Evolutionary conservation across 2,329 filamentous ascomycete genomes (phyloP).

Genomic region (Colletotrichum higginsianum): DNA sequence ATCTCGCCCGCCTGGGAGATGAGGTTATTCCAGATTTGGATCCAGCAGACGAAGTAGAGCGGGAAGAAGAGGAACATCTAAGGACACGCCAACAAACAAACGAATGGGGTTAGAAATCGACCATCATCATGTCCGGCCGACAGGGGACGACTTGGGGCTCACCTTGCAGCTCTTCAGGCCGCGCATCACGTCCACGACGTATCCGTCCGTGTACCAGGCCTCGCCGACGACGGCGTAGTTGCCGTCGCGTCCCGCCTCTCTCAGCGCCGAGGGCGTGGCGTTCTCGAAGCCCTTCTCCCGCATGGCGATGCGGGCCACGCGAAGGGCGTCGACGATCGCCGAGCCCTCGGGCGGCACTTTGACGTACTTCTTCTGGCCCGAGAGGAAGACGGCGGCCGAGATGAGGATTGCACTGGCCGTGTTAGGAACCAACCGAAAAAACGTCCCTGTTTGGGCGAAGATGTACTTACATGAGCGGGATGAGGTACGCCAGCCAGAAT

Average conservation of each 20-base stretch:
- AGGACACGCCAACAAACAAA: no score
- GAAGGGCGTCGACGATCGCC: slow-evolving; percentile 41
- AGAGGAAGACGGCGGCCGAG: slow-evolving; percentile 25
- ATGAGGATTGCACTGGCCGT: slow-evolving; percentile 20
- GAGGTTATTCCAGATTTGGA: slow-evolving; percentile 53
- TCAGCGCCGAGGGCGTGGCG: slow-evolving; percentile 39
- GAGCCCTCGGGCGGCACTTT: slow-evolving; percentile 31
- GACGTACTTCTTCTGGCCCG: slow-evolving; percentile 30
- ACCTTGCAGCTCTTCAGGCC: slow-evolving; percentile 48
- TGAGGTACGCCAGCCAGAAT: slow-evolving; percentile 37
- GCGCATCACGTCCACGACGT: slow-evolving; percentile 45
- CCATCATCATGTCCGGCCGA: no score
- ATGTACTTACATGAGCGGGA: slow-evolving; percentile 44
- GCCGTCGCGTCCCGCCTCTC: slow-evolving; percentile 40
- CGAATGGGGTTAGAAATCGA: no score
- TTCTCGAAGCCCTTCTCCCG: slow-evolving; percentile 42
- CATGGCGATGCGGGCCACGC: slow-evolving; percentile 43
- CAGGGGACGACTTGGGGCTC: not conserved
- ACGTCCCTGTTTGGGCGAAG: no score
- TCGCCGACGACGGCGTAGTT: slow-evolving; percentile 46
- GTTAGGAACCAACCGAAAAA: not conserved
- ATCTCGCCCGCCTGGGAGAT: slow-evolving; percentile 49
- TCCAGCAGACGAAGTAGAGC: slow-evolving; percentile 57
- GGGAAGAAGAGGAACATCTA: slow-evolving; percentile 44
- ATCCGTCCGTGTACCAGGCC: slow-evolving; percentile 46